These are phyloP conservation scores for Hypoxylon crocopeplum DNA, from an alignment of 495 filamentous ascomycete species.

Conservation along the genomic window DNA sequence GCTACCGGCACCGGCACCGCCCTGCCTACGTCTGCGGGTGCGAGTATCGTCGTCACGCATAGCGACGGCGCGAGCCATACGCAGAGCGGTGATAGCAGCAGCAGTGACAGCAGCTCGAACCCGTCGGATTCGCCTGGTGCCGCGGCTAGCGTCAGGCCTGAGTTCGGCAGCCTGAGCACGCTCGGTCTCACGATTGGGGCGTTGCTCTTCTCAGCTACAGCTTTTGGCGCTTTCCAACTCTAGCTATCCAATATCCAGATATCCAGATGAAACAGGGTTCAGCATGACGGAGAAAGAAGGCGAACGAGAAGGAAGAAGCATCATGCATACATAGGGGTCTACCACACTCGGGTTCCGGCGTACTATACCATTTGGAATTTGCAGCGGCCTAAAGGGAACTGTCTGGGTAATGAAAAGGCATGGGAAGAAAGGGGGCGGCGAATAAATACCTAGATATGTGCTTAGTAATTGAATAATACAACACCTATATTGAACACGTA, in stretches of 20 bases:
- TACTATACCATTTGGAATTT: conserved; percentile 24
- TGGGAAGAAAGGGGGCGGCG: background rate
- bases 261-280: background rate
- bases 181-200: conserved; percentile 33
- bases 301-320: background rate
- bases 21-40: conserved; percentile 37
- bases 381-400: conserved; percentile 1
- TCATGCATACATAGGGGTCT: background rate
- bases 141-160: conserved; percentile 26
- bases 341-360: conserved; percentile 8
- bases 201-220: conserved; percentile 34
- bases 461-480: no score
- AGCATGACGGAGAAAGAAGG: background rate
- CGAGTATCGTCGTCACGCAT: conserved; percentile 33
- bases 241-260: conserved; percentile 2
- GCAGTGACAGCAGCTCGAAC: background rate
- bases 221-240: conserved; percentile 36
- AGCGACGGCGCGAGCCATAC: conserved; percentile 31
- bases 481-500: no score
- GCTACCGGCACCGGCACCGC: conserved; percentile 46
- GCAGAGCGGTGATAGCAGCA: background rate
- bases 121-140: conserved; percentile 15
- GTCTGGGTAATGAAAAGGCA: background rate
- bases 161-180: conserved; percentile 20
- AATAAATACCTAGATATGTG: background rate